phyloP scores from a whole-genome alignment of 148 eudicot genomes.

The Camellia japonica region DNA sequence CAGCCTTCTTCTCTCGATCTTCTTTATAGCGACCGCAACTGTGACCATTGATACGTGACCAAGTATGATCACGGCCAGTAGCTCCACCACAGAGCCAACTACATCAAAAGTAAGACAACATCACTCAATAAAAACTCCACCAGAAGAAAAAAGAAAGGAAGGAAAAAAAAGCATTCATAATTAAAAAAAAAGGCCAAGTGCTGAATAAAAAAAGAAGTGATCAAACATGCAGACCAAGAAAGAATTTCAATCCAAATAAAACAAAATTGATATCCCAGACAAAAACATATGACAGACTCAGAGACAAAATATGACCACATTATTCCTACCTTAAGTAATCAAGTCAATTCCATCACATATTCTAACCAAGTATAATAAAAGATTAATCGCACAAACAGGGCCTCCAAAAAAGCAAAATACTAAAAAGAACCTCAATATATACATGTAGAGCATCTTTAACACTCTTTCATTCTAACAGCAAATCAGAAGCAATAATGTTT shows the following conservation, averaged over 20 bases:
- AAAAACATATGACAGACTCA: background rate
- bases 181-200: background rate
- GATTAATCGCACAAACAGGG: background rate
- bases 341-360: conserved; percentile 1
- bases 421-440: background rate
- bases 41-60: conserved; percentile 43
- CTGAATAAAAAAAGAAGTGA: background rate
- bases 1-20: conserved; percentile 40
- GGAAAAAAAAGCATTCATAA: too few species aligned
- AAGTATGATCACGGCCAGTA: conserved; percentile 49
- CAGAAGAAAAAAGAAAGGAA: background rate
- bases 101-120: conserved; percentile 14
- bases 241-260: background rate
- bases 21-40: conserved; percentile 70
- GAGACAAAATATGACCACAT: background rate
- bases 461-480: background rate
- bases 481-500: background rate
- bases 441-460: background rate
- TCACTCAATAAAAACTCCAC: background rate
- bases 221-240: conserved; percentile 7
- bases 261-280: background rate
- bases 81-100: conserved; percentile 75
- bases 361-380: background rate
- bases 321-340: background rate
- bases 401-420: background rate